Evolutionary conservation across 176 grass and related monocot species (phyloP).

Genomic region (Cenchrus purpureus): DNA sequence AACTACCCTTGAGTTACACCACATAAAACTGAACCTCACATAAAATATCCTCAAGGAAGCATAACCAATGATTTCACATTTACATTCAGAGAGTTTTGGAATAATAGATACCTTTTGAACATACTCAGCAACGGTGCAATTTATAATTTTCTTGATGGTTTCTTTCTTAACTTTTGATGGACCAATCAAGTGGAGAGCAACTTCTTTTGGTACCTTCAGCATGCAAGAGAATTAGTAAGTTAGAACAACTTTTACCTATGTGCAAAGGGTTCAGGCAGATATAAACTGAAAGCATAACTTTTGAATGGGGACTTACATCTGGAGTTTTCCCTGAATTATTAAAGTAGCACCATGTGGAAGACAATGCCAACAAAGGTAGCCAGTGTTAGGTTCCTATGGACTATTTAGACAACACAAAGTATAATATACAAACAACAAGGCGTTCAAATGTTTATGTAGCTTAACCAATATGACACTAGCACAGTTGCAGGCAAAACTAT

Average conservation of each 20-base stretch:
- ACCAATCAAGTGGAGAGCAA: slow-evolving; percentile 72
- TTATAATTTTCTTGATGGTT: slow-evolving; percentile 72
- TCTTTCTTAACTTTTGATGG: slow-evolving; percentile 69
- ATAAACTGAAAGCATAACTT: background rate
- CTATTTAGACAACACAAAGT: slow-evolving; percentile 16
- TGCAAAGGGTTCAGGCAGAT: slow-evolving; percentile 10
- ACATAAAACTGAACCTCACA: background rate
- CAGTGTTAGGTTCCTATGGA: slow-evolving; percentile 44
- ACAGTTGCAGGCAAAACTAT: background rate
- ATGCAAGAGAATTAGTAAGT: background rate
- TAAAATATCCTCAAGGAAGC: background rate
- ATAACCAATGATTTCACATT: background rate
- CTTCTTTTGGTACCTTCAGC: slow-evolving; percentile 70
- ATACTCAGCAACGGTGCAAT: slow-evolving; percentile 51
- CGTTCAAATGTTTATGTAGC: background rate
- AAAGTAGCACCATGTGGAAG: slow-evolving; percentile 7
- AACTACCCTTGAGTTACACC: background rate
- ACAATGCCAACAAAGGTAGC: background rate
- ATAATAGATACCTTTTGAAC: slow-evolving; percentile 54
- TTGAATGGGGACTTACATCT: slow-evolving; percentile 52
- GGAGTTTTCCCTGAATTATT: slow-evolving; percentile 58
- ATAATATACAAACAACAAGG: background rate
- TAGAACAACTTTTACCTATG: background rate
- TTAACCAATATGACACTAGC: background rate
- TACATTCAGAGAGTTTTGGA: background rate